phyloP scores from a whole-genome alignment of 2,329 filamentous ascomycete species.

The Sarocladiaceae sp. region DNA sequence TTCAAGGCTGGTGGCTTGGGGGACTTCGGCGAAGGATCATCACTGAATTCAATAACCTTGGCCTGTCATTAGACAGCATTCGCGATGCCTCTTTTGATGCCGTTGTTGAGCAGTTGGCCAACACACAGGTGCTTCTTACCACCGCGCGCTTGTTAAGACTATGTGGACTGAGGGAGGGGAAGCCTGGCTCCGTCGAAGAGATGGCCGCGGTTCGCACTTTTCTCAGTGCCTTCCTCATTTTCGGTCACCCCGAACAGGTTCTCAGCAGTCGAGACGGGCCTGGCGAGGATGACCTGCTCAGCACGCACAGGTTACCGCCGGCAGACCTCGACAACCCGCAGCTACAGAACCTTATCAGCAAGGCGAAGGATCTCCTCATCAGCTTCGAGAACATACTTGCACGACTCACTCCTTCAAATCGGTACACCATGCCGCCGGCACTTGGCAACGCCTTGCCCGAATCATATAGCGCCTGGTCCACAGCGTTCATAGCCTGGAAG shows the following conservation, averaged over 20 bases:
- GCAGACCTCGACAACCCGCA: constrained; percentile 54
- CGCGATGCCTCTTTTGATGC: constrained; percentile 66
- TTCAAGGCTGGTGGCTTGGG: constrained; percentile 66
- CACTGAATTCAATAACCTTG: constrained; percentile 58
- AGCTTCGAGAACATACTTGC: constrained; percentile 70
- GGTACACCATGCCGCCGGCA: constrained; percentile 57
- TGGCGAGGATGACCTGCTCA: constrained; percentile 43
- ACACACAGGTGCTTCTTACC: constrained; percentile 57
- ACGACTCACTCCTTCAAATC: constrained; percentile 58
- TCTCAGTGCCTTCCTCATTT: constrained; percentile 71
- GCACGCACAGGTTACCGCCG: constrained; percentile 26
- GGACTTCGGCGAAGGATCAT: constrained; percentile 52
- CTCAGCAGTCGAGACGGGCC: constrained; percentile 58
- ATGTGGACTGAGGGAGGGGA: constrained; percentile 63
- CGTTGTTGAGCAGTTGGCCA: constrained; percentile 62
- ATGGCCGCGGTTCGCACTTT: constrained; percentile 70
- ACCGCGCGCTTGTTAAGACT: constrained; percentile 63
- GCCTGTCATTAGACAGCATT: constrained; percentile 64
- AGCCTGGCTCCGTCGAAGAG: constrained; percentile 55
- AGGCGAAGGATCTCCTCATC: constrained; percentile 70
- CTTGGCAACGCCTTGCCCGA: constrained; percentile 59
- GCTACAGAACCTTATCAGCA: constrained; percentile 65
- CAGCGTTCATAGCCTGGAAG: constrained; percentile 79
- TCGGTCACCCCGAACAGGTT: constrained; percentile 72
- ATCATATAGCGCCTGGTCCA: constrained; percentile 66